Evolutionary conservation across 257 asterid genomes (phyloP), one percentile per base, ranked within the genome.

Genomic region (Nicotiana obtusifolia): DNA sequence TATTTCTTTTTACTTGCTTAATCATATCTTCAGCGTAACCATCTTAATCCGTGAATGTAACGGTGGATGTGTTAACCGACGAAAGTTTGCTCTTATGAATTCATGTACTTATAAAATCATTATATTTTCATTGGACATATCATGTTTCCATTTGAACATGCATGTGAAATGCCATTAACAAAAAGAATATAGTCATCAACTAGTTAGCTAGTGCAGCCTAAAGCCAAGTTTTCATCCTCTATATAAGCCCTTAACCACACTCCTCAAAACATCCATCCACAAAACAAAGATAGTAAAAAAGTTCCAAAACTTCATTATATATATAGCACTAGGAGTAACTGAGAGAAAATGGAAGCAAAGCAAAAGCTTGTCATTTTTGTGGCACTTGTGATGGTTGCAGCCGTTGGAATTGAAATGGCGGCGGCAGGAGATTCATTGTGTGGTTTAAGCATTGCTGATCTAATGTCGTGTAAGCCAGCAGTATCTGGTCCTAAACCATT

Each of bases 401-500:
- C 79, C 64, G 75, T 37, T 4, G 59, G 76, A 61, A 19, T n/a
- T 11, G 82, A 64, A 8, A 53, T 52, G 78, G 57, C 31, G 8
- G n/a, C 10, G 9, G 81, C 67, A 19, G 52, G 64, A 9, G 54
- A 13, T 17, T 4, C 44, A 8, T 15, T 24, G 0, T 84, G 87
- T 47, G 85, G 87, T 11, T 64, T 84, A 62, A 77, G 66, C 64
- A 16, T 77, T 5, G 59, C 22, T 41, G 83, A 84, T 19, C 35
- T 84, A 59, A 47, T 84, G 83, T 10, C 85, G 0, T 84, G 87
- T 31, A 82, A 84, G 44, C 19, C 82, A 26, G 85, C 87, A 17
- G 33, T 81, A 53, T 69, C 52, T 17, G 62, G 64, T 2, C 67
- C 83, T 19, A 14, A 47, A 28, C 66, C 84, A 22, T 54, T 37